A percentile compares a stretch with the other conserved stretches of the same genome.
Conservation (phyloP, 345 rosid species). For the Erucastrum elatum region DNA sequence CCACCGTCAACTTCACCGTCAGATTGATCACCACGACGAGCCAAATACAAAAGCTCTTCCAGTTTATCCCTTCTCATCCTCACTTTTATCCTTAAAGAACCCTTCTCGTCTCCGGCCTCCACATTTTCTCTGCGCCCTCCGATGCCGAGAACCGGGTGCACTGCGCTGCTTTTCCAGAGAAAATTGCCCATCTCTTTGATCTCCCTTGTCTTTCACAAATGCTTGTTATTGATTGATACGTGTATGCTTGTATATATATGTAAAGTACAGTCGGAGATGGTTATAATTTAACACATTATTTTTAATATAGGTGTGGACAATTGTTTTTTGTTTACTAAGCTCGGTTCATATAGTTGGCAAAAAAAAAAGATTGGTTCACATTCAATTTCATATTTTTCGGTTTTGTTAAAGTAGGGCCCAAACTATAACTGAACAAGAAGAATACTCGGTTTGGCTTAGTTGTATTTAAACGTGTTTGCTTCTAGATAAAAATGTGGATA, state of each 20-base stretch:
- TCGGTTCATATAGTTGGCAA: not conserved
- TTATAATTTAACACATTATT: not conserved
- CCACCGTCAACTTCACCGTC: conserved; percentile 3
- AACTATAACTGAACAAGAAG: not conserved
- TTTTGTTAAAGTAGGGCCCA: not conserved
- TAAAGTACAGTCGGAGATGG: not conserved
- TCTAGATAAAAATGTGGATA: not conserved
- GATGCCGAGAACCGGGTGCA: conserved; percentile 21
- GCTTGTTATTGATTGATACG: conserved; percentile 1
- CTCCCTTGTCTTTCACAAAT: not conserved
- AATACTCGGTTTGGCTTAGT: not conserved
- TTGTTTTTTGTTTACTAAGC: not conserved
- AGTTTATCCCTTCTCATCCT: conserved; percentile 35
- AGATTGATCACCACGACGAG: conserved; percentile 9
- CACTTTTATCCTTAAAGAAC: conserved; percentile 31
- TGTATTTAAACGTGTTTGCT: not conserved
- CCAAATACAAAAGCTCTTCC: conserved; percentile 24
- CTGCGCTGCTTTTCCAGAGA: conserved; percentile 34
- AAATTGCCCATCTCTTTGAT: conserved; percentile 32
- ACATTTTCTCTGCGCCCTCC: conserved; percentile 4
- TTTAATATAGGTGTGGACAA: not conserved
- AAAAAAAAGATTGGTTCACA: not conserved
- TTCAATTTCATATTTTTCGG: not conserved
- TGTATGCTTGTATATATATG: conserved; percentile 6
- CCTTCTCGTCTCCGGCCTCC: conserved; percentile 17